Base-by-base conservation (phyloP, 2,329 filamentous ascomycete species). In the Didymella pinodella region DNA sequence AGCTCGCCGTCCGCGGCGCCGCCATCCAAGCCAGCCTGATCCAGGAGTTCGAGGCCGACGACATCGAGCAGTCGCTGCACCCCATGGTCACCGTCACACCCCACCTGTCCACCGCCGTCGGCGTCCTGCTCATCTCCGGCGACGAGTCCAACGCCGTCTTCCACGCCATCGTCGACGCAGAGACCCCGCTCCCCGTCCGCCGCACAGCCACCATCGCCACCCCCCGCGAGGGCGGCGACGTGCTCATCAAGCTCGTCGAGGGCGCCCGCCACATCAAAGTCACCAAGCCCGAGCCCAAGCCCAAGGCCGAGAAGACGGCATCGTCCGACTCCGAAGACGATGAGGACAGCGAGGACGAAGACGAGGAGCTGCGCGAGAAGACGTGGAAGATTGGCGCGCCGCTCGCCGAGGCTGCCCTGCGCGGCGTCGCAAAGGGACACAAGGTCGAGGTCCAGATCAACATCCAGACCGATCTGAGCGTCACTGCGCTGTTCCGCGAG, bases 391-490 rank as follows among this genome's bases (percentile, higher is more conserved):
- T 92, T 47, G 91, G 91, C 68, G 87, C 84, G 64, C 83, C 89
- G 29, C 86, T 99, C 60, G 93, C 93, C 61, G 95, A 99, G 83
- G 90, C 92, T 11, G 90, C 90, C 31, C 81, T 99, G 76, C 90
- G 86, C 78, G 91, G 85, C 59, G 86, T 96, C 68, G 94, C 94
- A 87, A 93, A 94, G 82, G 90, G 88, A 59, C 86, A 87, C 72
- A 97, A 97, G 84, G 88, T 99, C 66, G 95, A 99, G 84, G 88
- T 98, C 54, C 96, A 92, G 76, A 86, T 98, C 72, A 96, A 94
- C 77, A 90, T 98, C 65, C 86, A 85, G 54, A 89, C 87, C 26
- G 93, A 98, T 75, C 82, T 97, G 56, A 84, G 84, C 65, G 85
- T 97, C 62, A 92, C 90, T 48, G 84, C 97, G 66, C 91, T 93